A percentile compares a stretch with the other conserved stretches of the same genome.
phyloP scores from a whole-genome alignment of 495 filamentous ascomycete species.

The Penicillium tannophilum region DNA sequence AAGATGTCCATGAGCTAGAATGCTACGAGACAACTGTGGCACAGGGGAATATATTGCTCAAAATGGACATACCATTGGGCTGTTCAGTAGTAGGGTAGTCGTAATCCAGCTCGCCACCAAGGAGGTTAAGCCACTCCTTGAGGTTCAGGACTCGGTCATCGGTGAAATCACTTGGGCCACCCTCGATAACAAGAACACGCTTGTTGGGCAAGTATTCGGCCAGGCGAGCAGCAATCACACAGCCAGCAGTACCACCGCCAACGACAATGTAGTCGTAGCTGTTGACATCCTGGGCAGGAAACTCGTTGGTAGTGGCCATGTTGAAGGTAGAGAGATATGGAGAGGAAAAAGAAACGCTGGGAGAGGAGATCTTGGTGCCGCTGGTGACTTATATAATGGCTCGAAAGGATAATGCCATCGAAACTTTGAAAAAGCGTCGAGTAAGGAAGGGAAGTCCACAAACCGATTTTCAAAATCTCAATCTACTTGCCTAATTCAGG shows the following conservation, averaged over 20 bases:
- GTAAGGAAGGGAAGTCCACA: neutral
- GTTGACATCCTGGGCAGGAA: slow-evolving; percentile 60
- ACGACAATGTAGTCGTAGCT: slow-evolving; percentile 86
- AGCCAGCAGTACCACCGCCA: slow-evolving; percentile 85
- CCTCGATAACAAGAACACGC: slow-evolving; percentile 66
- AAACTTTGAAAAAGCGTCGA: slow-evolving; percentile 4
- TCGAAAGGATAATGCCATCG: neutral
- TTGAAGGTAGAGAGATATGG: slow-evolving; percentile 19
- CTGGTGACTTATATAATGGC: neutral
- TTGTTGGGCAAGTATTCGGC: slow-evolving; percentile 68
- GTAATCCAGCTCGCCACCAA: slow-evolving; percentile 82
- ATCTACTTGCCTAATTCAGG: slow-evolving; percentile 4
- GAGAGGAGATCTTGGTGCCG: neutral
- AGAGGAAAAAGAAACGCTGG: neutral
- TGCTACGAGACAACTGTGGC: neutral
- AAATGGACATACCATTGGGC: slow-evolving; percentile 61
- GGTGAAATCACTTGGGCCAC: slow-evolving; percentile 61
- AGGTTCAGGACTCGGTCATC: slow-evolving; percentile 73
- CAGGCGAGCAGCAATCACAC: slow-evolving; percentile 76
- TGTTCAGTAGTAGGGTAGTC: slow-evolving; percentile 86
- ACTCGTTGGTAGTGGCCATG: slow-evolving; percentile 63
- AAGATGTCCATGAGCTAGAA: neutral
- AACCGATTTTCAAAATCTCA: neutral
- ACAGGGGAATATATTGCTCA: neutral
- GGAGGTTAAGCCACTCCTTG: slow-evolving; percentile 75